Evolutionary conservation across 2,329 filamentous ascomycete species (phyloP).

Genomic region (Aureobasidium sp.): DNA sequence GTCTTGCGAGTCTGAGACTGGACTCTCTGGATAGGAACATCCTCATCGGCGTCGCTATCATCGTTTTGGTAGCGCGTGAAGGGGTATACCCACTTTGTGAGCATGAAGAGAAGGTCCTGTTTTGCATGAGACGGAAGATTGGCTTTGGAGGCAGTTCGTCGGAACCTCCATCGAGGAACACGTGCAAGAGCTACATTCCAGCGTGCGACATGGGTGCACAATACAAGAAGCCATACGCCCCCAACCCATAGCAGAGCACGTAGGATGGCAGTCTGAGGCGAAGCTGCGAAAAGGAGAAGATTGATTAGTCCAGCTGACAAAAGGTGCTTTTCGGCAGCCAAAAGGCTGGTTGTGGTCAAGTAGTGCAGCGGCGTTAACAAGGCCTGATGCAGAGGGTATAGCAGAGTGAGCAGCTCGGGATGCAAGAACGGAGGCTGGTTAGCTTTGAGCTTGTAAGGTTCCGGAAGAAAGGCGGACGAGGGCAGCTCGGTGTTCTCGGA

Average conservation of each 20-base stretch:
- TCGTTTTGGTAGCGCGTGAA: slow-evolving; percentile 12
- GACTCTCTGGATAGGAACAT: slow-evolving; percentile 22
- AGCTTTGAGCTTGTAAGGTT: slow-evolving; percentile 25
- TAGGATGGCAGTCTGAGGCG: slow-evolving; percentile 42
- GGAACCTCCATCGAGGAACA: slow-evolving; percentile 72
- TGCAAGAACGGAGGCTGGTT: slow-evolving; percentile 28
- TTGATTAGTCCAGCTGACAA: slow-evolving; percentile 77
- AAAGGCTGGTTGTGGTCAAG: slow-evolving; percentile 78
- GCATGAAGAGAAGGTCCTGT: slow-evolving; percentile 19
- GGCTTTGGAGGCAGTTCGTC: neutral
- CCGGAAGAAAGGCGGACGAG: slow-evolving; percentile 25
- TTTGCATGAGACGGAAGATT: slow-evolving; percentile 22
- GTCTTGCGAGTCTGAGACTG: slow-evolving; percentile 13
- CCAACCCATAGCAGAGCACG: slow-evolving; percentile 43
- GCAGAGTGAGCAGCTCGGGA: slow-evolving; percentile 50
- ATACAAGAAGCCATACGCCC: slow-evolving; percentile 65
- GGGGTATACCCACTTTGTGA: neutral
- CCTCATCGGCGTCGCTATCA: slow-evolving; percentile 42
- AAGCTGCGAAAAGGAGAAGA: slow-evolving; percentile 64
- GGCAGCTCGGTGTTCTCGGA: slow-evolving; percentile 36
- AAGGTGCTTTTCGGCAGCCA: slow-evolving; percentile 79
- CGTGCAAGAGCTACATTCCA: slow-evolving; percentile 81
- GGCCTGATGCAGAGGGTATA: slow-evolving; percentile 79
- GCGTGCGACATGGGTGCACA: slow-evolving; percentile 63
- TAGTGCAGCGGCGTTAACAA: slow-evolving; percentile 65